Percentiles rank a stretch among this genome's conserved stretches.
Evolutionary conservation across 805 yeast genomes (phyloP).

Genomic region (Metschnikowia reukaufii): DNA sequence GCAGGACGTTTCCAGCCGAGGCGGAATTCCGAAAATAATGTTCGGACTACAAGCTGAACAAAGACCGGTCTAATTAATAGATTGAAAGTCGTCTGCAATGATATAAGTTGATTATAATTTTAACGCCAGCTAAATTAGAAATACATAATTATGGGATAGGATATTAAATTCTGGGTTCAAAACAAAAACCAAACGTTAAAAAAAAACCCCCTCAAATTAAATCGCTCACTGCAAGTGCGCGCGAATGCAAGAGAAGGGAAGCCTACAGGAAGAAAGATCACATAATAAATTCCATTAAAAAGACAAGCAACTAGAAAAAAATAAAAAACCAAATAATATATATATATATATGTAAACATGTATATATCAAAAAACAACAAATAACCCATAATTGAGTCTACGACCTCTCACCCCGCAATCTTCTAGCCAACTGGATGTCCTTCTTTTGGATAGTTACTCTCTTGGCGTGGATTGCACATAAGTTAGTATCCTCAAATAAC

Average conservation of each 20-base stretch:
- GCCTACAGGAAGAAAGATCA: background rate
- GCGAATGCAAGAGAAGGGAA: background rate
- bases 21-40: slow-evolving; percentile 1
- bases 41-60: too few species aligned
- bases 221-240: background rate
- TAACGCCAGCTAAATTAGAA: too few species aligned
- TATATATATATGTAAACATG: background rate
- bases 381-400: background rate
- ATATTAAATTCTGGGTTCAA: too few species aligned
- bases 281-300: background rate
- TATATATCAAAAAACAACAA: too few species aligned
- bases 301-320: background rate
- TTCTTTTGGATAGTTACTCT: slow-evolving; percentile 49
- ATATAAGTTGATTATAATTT: too few species aligned
- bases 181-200: too few species aligned
- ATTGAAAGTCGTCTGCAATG: too few species aligned
- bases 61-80: too few species aligned
- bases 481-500: slow-evolving; percentile 47
- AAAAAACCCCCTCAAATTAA: too few species aligned
- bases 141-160: too few species aligned
- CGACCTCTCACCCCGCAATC: slow-evolving; percentile 49
- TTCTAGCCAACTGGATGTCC: slow-evolving; percentile 49
- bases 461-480: slow-evolving; percentile 50
- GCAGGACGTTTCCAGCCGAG: background rate
- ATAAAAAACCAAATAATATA: background rate